Evolutionary conservation across 2,329 filamentous ascomycete species (phyloP), one percentile per base, ranked within the genome.

Genomic region (Colletotrichum limetticola): DNA sequence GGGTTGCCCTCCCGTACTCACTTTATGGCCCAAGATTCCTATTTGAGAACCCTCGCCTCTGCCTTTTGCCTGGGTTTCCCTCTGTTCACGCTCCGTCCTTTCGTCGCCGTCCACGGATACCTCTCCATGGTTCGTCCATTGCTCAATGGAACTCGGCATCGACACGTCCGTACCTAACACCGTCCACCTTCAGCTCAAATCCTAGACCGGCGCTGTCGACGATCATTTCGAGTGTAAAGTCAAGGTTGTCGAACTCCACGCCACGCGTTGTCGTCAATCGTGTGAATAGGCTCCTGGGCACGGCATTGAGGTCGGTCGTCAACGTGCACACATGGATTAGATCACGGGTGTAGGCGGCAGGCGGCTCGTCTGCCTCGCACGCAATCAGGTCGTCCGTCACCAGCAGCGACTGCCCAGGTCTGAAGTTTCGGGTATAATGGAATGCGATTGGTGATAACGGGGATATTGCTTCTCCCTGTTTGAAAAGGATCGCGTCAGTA

Each of bases 391-490:
- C 93, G 81, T 96, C 94, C 64, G 94, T 93, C 6, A 96, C 94
- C 4, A 94, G 83, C 7, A 95, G 88, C 0, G 92, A 93, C 81
- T 95, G 94, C 0, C 92, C 92, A 0, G 93, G 93, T 1, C 93
- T 90, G 83, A 96, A 96, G 82, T 95, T 96, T 74, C 94, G 91
- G 3, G 94, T 95, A 83, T 95, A 96, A 85, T 95, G 93, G 83
- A 96, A 95, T 2, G 92, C 93, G 71, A 95, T 92, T 0, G 94
- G 93, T 1, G 89, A 87, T 1, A 91, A 85, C n/a, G 93, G 91
- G 8, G 92, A 95, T 49, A 95, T 89, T 49, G 93, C 89, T 76
- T 94, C 93, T 71, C 92, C 93, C 91, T 93, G 75, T 64, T 1
- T 26, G 6, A 19, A 14, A 22, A 14, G 59, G 14, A 19, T 26